Evolutionary conservation across 2,329 filamentous ascomycete species (phyloP).

Genomic region (Lachnellula occidentalis): DNA sequence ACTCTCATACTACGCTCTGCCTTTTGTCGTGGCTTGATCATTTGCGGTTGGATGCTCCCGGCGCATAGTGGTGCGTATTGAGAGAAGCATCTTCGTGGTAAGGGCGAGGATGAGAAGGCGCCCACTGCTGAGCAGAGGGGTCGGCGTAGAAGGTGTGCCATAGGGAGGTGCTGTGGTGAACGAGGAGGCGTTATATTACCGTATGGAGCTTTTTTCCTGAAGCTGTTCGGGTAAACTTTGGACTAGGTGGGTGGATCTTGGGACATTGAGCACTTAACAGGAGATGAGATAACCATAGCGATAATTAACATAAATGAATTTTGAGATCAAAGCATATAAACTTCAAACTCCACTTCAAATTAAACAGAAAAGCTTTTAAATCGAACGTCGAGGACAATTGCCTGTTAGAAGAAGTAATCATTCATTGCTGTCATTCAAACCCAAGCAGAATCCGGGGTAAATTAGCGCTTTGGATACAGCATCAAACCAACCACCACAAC

Average conservation of each 20-base stretch:
- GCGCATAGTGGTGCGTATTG: conserved; percentile 9
- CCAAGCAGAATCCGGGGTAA: no score
- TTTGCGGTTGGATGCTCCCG: background rate
- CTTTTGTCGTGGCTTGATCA: background rate
- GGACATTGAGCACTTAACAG: background rate
- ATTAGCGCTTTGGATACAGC: no score
- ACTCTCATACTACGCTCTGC: conserved; percentile 16
- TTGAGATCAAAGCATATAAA: no score
- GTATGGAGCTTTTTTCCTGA: background rate
- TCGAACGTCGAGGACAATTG: no score
- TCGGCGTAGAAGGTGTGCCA: conserved; percentile 24
- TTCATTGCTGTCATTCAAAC: no score
- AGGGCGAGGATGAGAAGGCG: background rate
- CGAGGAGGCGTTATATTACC: background rate
- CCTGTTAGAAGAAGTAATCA: no score
- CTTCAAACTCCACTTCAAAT: no score
- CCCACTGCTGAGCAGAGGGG: conserved; percentile 16
- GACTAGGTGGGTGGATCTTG: background rate
- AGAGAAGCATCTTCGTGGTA: conserved; percentile 21
- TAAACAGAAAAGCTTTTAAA: no score
- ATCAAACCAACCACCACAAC: no score
- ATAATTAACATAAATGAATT: no score
- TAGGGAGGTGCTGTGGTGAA: background rate
- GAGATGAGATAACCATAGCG: background rate
- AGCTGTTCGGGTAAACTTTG: conserved; percentile 1